These are phyloP conservation scores for Colletotrichum lini DNA, from an alignment of 2,329 filamentous ascomycete species.

Conservation along the genomic window DNA sequence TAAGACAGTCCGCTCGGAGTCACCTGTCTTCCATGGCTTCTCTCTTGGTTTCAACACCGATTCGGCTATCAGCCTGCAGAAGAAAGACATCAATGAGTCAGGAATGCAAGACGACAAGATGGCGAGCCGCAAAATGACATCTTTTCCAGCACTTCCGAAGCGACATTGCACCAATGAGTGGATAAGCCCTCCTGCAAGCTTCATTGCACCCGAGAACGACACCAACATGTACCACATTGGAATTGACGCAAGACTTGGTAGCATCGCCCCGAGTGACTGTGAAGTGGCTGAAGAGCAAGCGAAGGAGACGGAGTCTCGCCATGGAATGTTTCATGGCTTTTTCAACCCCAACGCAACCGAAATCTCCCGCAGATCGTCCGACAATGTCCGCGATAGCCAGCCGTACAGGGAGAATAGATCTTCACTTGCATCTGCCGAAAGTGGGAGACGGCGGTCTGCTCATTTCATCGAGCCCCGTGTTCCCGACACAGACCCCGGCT, in stretches of 20 bases:
- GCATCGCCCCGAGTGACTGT: conserved; percentile 20
- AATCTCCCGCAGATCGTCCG: conserved; percentile 1
- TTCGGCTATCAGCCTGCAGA: not conserved
- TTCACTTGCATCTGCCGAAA: not conserved
- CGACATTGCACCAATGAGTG: conserved; percentile 53
- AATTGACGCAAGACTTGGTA: conserved; percentile 50
- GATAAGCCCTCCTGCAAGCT: conserved; percentile 46
- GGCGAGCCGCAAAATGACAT: conserved; percentile 46
- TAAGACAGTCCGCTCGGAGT: not conserved
- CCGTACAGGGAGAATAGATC: not conserved
- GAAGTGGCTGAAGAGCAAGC: conserved; percentile 38
- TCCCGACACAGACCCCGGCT: not conserved
- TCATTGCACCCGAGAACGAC: conserved; percentile 11
- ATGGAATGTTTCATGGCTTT: conserved; percentile 44
- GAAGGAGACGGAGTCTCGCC: conserved; percentile 39
- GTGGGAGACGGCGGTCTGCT: conserved; percentile 8
- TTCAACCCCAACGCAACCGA: not conserved
- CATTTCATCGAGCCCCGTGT: not conserved
- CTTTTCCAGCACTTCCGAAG: conserved; percentile 52
- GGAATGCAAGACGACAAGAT: not conserved
- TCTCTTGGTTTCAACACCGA: not conserved
- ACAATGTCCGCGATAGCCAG: not conserved
- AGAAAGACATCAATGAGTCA: conserved; percentile 1
- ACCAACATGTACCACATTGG: conserved; percentile 48
- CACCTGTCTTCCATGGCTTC: not conserved